Conservation (phyloP, 2,329 filamentous ascomycete genomes). For the Cercospora beticola region DNA sequence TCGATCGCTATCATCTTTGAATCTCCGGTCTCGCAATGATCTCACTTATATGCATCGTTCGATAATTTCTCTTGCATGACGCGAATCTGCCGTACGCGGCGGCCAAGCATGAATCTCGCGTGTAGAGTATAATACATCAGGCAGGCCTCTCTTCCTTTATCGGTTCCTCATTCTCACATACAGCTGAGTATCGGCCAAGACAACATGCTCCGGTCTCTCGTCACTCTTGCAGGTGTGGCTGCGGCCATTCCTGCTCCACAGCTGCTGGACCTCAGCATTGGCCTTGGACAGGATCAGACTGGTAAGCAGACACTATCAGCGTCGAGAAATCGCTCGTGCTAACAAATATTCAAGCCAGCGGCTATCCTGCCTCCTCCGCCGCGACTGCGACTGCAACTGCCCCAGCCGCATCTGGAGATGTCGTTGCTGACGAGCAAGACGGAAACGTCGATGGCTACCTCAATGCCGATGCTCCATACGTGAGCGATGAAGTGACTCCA, state of each 20-base stretch:
- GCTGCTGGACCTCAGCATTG: background rate
- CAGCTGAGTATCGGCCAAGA: conserved; percentile 3
- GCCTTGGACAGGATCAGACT: background rate
- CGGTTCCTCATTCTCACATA: background rate
- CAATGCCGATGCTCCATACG: conserved; percentile 47
- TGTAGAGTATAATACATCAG: background rate
- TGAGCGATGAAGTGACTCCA: conserved; percentile 36
- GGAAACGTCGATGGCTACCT: conserved; percentile 45
- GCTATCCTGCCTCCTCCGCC: background rate
- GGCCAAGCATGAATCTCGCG: background rate
- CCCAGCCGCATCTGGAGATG: background rate
- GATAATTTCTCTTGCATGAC: background rate
- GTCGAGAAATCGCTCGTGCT: background rate
- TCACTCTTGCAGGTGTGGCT: conserved; percentile 15
- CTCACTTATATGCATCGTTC: background rate
- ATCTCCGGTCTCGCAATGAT: conserved; percentile 6
- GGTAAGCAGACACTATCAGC: background rate
- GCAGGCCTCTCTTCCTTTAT: background rate
- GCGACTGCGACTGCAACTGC: background rate
- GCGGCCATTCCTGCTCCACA: conserved; percentile 19
- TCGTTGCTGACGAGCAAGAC: conserved; percentile 28
- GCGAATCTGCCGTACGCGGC: background rate
- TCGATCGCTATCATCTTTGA: background rate
- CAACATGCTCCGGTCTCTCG: conserved; percentile 15
- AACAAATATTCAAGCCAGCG: background rate